Conservation (phyloP, 2,329 filamentous ascomycete genomes). For the Colletotrichum euphorbiae region DNA sequence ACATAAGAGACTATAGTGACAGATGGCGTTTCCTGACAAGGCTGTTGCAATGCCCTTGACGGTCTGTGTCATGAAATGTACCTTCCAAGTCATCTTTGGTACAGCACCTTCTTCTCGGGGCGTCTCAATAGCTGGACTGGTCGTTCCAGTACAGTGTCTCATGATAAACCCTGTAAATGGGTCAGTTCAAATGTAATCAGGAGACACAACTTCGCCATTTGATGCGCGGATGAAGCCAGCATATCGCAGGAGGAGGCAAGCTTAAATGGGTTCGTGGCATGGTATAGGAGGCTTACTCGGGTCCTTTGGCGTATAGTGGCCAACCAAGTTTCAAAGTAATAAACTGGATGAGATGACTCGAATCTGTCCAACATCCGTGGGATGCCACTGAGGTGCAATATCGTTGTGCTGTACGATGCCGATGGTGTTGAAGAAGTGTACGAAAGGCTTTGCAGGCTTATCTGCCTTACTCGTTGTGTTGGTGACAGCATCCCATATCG, state of each 20-base stretch:
- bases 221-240: constrained; percentile 10
- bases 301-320: constrained; percentile 65
- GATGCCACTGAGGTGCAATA: constrained; percentile 68
- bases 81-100: constrained; percentile 5
- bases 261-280: constrained; percentile 41
- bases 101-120: not conserved
- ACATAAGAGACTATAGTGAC: constrained; percentile 29
- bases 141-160: constrained; percentile 67
- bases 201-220: not conserved
- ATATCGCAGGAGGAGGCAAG: constrained; percentile 9
- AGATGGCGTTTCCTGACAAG: constrained; percentile 34
- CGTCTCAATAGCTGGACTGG: constrained; percentile 54
- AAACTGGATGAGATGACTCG: constrained; percentile 69
- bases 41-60: constrained; percentile 2
- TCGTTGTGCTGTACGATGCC: constrained; percentile 73
- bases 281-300: constrained; percentile 58
- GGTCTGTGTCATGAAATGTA: constrained; percentile 2
- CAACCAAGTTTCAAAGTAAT: constrained; percentile 67
- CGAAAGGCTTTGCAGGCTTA: constrained; percentile 56
- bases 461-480: constrained; percentile 50
- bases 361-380: constrained; percentile 70
- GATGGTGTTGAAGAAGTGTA: constrained; percentile 71
- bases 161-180: constrained; percentile 49
- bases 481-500: constrained; percentile 54
- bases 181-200: constrained; percentile 24